A percentile compares a stretch with the other conserved stretches of the same genome.
Conservation (phyloP, 2,329 filamentous ascomycete species). For the Cordyceps javanica region DNA sequence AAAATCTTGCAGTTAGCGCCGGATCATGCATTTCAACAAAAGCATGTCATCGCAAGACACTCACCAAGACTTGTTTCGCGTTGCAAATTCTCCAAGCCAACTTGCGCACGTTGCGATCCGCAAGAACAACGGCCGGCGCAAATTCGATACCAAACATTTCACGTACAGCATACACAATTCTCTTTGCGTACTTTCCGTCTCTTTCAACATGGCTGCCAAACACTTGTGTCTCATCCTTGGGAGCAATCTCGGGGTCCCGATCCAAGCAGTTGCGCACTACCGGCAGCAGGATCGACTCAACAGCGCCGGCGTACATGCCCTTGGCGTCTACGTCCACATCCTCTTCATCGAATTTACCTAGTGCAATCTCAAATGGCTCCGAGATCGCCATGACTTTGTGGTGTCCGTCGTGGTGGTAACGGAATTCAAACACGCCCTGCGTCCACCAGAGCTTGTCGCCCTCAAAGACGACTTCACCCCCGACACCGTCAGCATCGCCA, state of each 20-base stretch:
- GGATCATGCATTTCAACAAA: neutral
- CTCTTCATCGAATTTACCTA: slow-evolving; percentile 72
- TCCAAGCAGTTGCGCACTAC: slow-evolving; percentile 91
- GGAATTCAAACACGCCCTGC: slow-evolving; percentile 91
- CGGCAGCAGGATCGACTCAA: slow-evolving; percentile 73
- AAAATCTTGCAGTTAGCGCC: slow-evolving; percentile 15
- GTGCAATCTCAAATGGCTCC: slow-evolving; percentile 83
- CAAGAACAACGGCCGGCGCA: slow-evolving; percentile 82
- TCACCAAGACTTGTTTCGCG: slow-evolving; percentile 87
- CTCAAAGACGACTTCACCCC: slow-evolving; percentile 78
- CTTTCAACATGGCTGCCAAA: slow-evolving; percentile 83
- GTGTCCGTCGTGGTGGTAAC: slow-evolving; percentile 89
- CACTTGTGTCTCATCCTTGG: slow-evolving; percentile 67
- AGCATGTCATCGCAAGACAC: slow-evolving; percentile 29
- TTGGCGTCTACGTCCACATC: slow-evolving; percentile 57
- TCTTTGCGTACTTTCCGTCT: slow-evolving; percentile 79
- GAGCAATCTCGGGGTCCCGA: slow-evolving; percentile 83
- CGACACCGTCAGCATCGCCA: slow-evolving; percentile 53
- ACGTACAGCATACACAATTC: slow-evolving; percentile 89
- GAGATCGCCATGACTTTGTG: slow-evolving; percentile 94
- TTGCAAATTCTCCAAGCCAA: slow-evolving; percentile 93
- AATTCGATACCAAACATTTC: slow-evolving; percentile 98
- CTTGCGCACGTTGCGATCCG: slow-evolving; percentile 85
- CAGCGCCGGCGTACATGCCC: slow-evolving; percentile 57
- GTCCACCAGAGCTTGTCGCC: slow-evolving; percentile 98